Base-by-base conservation (phyloP, 2,329 filamentous ascomycete genomes). In the Diaporthe citri region DNA sequence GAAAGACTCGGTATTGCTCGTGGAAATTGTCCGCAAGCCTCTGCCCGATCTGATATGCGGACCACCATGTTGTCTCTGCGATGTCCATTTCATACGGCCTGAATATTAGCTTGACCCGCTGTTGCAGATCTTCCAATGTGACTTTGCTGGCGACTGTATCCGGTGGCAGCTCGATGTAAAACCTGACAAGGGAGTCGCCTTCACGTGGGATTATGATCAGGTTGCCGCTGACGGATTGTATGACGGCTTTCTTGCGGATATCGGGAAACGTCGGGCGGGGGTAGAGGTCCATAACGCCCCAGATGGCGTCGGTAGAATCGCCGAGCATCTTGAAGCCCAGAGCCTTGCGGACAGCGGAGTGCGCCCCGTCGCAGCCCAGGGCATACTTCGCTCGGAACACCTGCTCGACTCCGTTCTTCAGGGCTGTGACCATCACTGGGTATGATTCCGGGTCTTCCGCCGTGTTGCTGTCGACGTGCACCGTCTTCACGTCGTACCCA, bases 151-250 rank as follows among this genome's bases (percentile, higher is more conserved):
- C 85, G 2, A 86, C 85, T 0, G 86, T 89, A 8, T 87, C 86
- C 0, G 79, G 79, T 0, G 88, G 86, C 2, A 93, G 80, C 79
- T 93, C 88, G 73, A 92, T 90, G 80, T 92, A 93, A 80, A 92
- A 90, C 20, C 92, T 88, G 2, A 88, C 89, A 76, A 93, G 82
- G 36, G 84, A 84, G 72, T 89, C 88, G 1, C 87, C 87, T 79
- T 92, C 91, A 15, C 91, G 85, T 0, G 91, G 91, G 43, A 93
- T 92, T 66, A 92, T 87, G 76, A 93, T 85, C 31, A 93, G 82
- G 56, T 86, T 90, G 0, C 91, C 90, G 1, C 85, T 83, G 0
- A 83, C 81, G 0, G 90, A 90, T 77, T 90, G 88, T 36, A 93
- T 86, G 0, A 88, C 85, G 12, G 83, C 84, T 76, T 90, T 88